Evolutionary conservation across 2,329 filamentous ascomycete genomes (phyloP).

Genomic region (Apiospora kogelbergensis): DNA sequence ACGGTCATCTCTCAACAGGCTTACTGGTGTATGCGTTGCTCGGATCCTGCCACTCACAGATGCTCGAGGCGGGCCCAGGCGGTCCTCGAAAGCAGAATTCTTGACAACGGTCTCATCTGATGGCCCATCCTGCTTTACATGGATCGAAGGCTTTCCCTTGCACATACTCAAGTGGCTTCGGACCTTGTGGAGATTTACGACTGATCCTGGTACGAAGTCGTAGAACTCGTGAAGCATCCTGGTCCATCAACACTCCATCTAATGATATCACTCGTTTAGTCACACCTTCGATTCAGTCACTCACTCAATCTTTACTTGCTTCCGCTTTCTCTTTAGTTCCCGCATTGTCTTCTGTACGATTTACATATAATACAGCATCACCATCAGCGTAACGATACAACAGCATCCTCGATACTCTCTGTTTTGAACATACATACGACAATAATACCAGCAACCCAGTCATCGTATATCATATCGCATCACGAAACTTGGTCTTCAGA

Average conservation of each 20-base stretch:
- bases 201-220: background rate
- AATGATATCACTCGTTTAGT: constrained; percentile 1
- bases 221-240: background rate
- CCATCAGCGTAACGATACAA: background rate
- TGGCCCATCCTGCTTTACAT: background rate
- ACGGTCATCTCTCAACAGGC: background rate
- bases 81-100: background rate
- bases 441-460: background rate
- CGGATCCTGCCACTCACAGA: background rate
- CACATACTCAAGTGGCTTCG: background rate
- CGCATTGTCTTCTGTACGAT: background rate
- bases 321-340: background rate
- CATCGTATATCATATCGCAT: background rate
- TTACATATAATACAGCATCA: background rate
- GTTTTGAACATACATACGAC: too few relatives aligned
- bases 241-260: background rate
- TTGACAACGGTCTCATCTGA: background rate
- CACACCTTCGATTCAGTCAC: background rate
- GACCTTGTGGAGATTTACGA: constrained; percentile 2
- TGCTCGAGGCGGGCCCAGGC: background rate
- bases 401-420: background rate
- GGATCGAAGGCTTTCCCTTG: background rate
- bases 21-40: background rate
- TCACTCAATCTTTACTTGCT: background rate
- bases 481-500: background rate